A percentile compares a stretch with the other conserved stretches of the same genome.
phyloP scores from a whole-genome alignment of 148 eudicot species.

The Spergularia marina region DNA sequence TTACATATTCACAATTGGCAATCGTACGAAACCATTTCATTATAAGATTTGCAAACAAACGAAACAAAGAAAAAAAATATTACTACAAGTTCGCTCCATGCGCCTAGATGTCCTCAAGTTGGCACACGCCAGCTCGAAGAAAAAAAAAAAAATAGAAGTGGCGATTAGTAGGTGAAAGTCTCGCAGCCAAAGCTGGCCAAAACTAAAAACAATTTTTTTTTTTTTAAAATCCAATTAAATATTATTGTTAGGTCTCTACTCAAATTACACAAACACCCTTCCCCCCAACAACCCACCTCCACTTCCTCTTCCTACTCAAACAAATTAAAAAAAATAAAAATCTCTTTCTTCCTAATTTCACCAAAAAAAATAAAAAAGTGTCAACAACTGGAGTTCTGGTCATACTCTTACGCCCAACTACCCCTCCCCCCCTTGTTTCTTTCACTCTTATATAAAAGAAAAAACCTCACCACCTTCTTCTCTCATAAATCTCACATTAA shows the following conservation, averaged over 20 bases:
- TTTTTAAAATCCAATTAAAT: too few relatives aligned
- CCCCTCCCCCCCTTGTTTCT: slow-evolving; percentile 7
- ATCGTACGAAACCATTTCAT: too few relatives aligned
- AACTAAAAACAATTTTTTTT: not conserved
- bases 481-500: too few relatives aligned
- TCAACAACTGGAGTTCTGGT: not conserved
- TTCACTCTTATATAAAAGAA: slow-evolving; percentile 6
- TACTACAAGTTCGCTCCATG: too few relatives aligned
- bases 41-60: too few relatives aligned
- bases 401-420: slow-evolving; percentile 2
- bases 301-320: not conserved
- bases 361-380: not conserved
- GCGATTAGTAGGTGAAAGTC: slow-evolving; percentile 29
- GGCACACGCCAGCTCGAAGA: not conserved
- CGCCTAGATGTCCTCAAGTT: not conserved
- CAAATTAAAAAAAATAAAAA: not conserved
- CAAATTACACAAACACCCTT: slow-evolving; percentile 10
- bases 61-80: too few relatives aligned
- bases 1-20: too few relatives aligned
- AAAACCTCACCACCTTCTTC: not conserved
- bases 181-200: slow-evolving; percentile 3
- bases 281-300: slow-evolving; percentile 5
- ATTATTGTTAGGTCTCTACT: not conserved
- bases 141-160: slow-evolving; percentile 5
- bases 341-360: too few relatives aligned